Conservation (phyloP, 345 rosid genomes). For the Corchorus olitorius region DNA sequence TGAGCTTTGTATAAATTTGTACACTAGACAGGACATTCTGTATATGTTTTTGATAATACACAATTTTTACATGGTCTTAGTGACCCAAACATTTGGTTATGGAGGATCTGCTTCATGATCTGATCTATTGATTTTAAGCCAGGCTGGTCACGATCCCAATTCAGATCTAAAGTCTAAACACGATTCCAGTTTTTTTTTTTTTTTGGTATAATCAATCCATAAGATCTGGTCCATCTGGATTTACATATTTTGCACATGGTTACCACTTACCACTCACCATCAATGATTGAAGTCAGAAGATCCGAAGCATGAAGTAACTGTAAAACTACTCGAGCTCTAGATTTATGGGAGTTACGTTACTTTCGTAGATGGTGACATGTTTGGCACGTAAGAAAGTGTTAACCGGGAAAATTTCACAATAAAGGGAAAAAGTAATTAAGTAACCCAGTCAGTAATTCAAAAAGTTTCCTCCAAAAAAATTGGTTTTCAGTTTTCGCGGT, state of each 20-base stretch:
- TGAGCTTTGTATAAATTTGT: background rate
- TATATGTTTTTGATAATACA: background rate
- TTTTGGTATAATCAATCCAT: background rate
- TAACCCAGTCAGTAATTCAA: background rate
- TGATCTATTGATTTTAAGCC: background rate
- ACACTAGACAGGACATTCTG: background rate
- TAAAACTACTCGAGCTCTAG: no score
- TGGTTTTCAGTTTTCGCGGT: constrained; percentile 6
- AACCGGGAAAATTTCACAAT: background rate
- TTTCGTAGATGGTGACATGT: background rate
- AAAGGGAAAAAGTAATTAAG: background rate
- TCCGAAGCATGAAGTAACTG: no score
- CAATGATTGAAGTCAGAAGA: no score
- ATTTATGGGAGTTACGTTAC: no score
- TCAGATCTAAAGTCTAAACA: background rate
- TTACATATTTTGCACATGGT: background rate
- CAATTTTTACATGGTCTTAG: background rate
- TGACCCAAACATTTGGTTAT: background rate
- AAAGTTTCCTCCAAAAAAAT: background rate
- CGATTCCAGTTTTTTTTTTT: no score
- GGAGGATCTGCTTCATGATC: background rate
- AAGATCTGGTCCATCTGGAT: background rate
- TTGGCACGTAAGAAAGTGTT: background rate
- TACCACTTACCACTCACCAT: no score
- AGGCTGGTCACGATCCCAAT: background rate